Evolutionary conservation across 768 basidiomycete genomes (phyloP).

Genomic region (Termitomyces heimii): DNA sequence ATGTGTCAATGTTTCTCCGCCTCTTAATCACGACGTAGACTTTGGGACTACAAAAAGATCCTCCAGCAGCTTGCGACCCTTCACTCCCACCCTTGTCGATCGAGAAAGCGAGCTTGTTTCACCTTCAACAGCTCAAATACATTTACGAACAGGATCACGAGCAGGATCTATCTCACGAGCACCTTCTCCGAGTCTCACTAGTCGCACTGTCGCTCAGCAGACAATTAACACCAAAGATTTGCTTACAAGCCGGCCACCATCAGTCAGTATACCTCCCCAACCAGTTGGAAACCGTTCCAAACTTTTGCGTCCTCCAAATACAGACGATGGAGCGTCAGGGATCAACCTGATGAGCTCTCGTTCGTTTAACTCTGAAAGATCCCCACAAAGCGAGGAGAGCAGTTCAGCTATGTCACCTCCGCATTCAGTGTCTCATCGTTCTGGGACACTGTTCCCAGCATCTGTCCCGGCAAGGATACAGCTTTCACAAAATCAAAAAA

Average conservation of each 20-base stretch:
- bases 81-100: slow-evolving; percentile 21
- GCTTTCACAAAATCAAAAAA: background rate
- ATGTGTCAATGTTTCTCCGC: background rate
- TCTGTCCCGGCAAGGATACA: slow-evolving; percentile 24
- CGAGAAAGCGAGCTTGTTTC: slow-evolving; percentile 18
- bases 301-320: slow-evolving; percentile 39
- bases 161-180: slow-evolving; percentile 27
- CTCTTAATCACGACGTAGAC: background rate
- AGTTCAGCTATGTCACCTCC: slow-evolving; percentile 7
- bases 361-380: background rate
- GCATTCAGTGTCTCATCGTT: slow-evolving; percentile 11
- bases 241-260: slow-evolving; percentile 21
- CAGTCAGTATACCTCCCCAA: slow-evolving; percentile 27
- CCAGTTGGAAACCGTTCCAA: slow-evolving; percentile 20
- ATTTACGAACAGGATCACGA: slow-evolving; percentile 18
- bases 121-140: slow-evolving; percentile 15
- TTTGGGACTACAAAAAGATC: slow-evolving; percentile 10
- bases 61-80: slow-evolving; percentile 14
- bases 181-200: slow-evolving; percentile 32
- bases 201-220: slow-evolving; percentile 11
- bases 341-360: slow-evolving; percentile 12
- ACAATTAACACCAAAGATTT: slow-evolving; percentile 13
- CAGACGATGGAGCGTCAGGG: slow-evolving; percentile 27
- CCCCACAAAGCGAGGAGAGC: background rate
- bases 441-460: slow-evolving; percentile 19